These are phyloP conservation scores for Hibiscus trionum DNA, from an alignment of 345 rosid species.

Conservation along the genomic window DNA sequence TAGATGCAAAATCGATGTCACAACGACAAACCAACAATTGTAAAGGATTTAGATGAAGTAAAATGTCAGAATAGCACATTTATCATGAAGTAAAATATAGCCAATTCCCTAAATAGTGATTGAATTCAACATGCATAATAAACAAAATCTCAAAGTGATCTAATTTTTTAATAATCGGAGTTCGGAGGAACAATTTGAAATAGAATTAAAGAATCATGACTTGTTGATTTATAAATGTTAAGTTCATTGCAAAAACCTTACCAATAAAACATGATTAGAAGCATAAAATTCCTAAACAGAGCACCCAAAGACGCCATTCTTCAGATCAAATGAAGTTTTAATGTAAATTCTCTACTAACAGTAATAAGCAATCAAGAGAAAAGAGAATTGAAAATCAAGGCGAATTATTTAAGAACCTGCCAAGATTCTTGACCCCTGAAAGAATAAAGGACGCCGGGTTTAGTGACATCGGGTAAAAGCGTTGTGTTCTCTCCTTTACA, in stretches of 20 bases:
- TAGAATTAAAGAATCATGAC: too few species aligned
- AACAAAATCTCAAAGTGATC: too few species aligned
- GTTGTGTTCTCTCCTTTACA: conserved; percentile 62
- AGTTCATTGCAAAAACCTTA: too few species aligned
- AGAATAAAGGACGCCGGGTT: conserved; percentile 24
- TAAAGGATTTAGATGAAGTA: background rate
- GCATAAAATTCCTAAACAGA: too few species aligned
- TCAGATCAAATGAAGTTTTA: too few species aligned
- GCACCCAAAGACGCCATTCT: too few species aligned
- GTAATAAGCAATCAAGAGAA: background rate
- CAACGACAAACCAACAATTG: too few species aligned
- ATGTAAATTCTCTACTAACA: background rate
- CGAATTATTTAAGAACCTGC: conserved; percentile 40
- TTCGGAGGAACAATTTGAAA: too few species aligned
- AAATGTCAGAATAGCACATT: background rate
- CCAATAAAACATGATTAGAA: too few species aligned
- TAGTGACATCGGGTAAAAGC: conserved; percentile 50
- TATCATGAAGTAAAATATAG: background rate
- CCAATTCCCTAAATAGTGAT: background rate
- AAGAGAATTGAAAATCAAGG: background rate
- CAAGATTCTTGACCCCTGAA: conserved; percentile 72
- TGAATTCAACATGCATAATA: background rate
- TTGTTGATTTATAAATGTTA: too few species aligned
- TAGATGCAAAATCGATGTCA: background rate
- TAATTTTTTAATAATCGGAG: too few species aligned